phyloP scores from a whole-genome alignment of 2,329 filamentous ascomycete genomes.

The Sporothrix curviconia region DNA sequence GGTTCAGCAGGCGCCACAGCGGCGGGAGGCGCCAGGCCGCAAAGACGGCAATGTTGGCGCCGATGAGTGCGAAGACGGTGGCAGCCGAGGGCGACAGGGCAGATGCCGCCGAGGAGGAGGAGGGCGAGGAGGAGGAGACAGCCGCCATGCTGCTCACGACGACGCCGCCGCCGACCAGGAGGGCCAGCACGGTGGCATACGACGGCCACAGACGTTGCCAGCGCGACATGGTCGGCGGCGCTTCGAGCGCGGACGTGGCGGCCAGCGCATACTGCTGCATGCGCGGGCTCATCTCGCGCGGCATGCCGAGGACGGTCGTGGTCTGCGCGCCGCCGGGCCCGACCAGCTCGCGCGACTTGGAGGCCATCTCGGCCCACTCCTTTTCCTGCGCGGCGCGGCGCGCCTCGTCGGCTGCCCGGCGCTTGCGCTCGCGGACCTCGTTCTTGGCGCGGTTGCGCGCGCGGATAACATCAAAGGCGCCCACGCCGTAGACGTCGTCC shows the following conservation, averaged over 20 bases:
- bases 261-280: slow-evolving; percentile 37
- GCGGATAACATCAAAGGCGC: slow-evolving; percentile 51
- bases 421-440: slow-evolving; percentile 34
- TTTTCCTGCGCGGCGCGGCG: slow-evolving; percentile 13
- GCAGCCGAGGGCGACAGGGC: slow-evolving; percentile 55
- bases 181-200: slow-evolving; percentile 39
- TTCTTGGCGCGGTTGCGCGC: slow-evolving; percentile 44
- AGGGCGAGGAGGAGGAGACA: too few relatives aligned
- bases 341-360: slow-evolving; percentile 18
- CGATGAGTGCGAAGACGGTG: slow-evolving; percentile 57
- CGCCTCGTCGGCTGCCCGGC: slow-evolving; percentile 27
- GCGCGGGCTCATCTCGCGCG: slow-evolving; percentile 29
- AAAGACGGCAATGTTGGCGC: slow-evolving; percentile 52
- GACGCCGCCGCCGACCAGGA: slow-evolving; percentile 37
- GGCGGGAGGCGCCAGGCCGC: slow-evolving; percentile 57
- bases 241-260: slow-evolving; percentile 45
- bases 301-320: slow-evolving; percentile 24
- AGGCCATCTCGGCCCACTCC: slow-evolving; percentile 35
- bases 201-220: slow-evolving; percentile 52
- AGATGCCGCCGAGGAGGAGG: slow-evolving; percentile 33
- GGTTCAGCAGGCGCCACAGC: slow-evolving; percentile 60
- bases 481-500: slow-evolving; percentile 51
- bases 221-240: slow-evolving; percentile 44
- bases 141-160: slow-evolving; percentile 36
- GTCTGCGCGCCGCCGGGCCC: slow-evolving; percentile 21